Conservation (phyloP, 305 asterid genomes). For the Rubia balearica region DNA sequence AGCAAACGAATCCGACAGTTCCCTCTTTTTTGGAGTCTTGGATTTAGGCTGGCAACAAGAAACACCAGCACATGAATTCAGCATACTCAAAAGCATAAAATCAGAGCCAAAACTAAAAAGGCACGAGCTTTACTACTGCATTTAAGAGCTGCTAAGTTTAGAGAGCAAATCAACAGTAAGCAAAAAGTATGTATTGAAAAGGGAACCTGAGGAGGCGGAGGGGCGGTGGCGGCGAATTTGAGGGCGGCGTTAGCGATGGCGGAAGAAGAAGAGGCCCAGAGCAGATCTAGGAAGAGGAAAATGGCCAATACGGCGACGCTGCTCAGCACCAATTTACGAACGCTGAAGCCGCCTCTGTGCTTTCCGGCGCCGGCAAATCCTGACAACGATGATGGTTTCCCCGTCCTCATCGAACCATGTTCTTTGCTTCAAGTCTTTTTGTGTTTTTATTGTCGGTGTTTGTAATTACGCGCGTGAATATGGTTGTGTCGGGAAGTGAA, state of each 20-base stretch:
- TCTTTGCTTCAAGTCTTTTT: neutral
- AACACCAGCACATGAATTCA: neutral
- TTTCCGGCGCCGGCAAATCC: slow-evolving; percentile 4
- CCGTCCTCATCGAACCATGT: neutral
- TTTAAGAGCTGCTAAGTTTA: neutral
- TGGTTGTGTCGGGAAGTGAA: neutral
- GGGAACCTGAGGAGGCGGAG: neutral
- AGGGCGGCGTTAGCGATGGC: slow-evolving; percentile 20
- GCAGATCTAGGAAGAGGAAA: slow-evolving; percentile 59
- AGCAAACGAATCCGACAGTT: slow-evolving; percentile 79
- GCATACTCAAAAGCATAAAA: neutral
- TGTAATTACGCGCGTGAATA: neutral
- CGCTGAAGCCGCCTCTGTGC: slow-evolving; percentile 7
- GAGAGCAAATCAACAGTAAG: neutral
- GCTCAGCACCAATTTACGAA: slow-evolving; percentile 28
- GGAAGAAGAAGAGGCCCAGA: slow-evolving; percentile 66
- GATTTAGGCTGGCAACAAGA: slow-evolving; percentile 11
- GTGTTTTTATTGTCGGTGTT: neutral
- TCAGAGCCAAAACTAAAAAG: neutral
- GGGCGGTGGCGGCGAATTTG: slow-evolving; percentile 5
- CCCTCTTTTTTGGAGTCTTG: slow-evolving; percentile 30
- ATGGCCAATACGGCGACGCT: slow-evolving; percentile 52
- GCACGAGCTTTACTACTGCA: neutral
- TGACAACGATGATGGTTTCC: neutral
- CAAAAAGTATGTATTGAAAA: no score